Conservation (phyloP, 441 rosid species). For the Manihot esculenta region DNA sequence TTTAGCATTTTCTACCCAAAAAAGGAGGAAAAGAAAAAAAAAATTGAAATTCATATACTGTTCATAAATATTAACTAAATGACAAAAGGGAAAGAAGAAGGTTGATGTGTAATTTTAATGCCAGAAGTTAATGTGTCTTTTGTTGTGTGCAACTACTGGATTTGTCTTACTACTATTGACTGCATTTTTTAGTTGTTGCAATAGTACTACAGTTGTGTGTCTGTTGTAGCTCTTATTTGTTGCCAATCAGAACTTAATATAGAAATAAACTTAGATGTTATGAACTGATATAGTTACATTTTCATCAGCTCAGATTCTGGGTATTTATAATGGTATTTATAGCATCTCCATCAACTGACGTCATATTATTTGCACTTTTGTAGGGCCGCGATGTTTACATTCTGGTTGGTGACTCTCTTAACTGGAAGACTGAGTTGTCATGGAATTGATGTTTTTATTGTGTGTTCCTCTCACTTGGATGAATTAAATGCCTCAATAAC, state of each 20-base stretch:
- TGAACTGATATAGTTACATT: neutral
- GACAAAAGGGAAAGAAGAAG: neutral
- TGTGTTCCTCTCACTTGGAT: neutral
- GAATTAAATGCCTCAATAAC: neutral
- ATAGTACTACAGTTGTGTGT: neutral
- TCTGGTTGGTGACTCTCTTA: conserved; percentile 68
- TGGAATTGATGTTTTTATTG: neutral
- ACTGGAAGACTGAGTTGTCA: conserved; percentile 15
- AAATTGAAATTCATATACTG: too few relatives aligned
- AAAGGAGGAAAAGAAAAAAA: neutral
- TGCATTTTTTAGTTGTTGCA: neutral
- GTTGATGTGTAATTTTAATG: neutral
- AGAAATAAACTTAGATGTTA: conserved; percentile 10
- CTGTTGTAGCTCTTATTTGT: neutral
- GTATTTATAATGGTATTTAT: conserved; percentile 12
- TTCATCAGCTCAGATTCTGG: conserved; percentile 17
- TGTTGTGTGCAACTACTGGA: neutral
- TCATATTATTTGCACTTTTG: conserved; percentile 32
- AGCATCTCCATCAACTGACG: conserved; percentile 1
- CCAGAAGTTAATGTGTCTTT: neutral
- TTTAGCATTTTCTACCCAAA: neutral
- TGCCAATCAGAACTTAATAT: neutral
- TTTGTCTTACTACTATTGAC: neutral
- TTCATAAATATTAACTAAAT: neutral
- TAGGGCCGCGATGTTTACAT: conserved; percentile 98